Percentiles rank a stretch among this genome's conserved stretches.
These are phyloP conservation scores for Leishmania tropica DNA, from an alignment of 208 protist species.

Conservation along the genomic window DNA sequence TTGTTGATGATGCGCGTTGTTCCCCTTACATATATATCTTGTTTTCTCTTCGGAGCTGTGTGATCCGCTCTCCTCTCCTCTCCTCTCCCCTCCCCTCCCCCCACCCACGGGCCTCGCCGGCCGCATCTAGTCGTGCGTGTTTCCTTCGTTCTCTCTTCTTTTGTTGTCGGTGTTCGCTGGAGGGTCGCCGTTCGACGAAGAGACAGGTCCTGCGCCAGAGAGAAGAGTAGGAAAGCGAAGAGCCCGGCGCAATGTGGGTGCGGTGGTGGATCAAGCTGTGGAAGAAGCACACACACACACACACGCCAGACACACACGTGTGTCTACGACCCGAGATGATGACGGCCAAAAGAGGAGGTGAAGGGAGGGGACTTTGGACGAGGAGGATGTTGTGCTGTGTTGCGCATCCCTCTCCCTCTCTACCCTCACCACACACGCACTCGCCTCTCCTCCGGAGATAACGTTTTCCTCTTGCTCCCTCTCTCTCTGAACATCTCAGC, in stretches of 20 bases:
- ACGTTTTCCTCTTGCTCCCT: slow-evolving; percentile 1
- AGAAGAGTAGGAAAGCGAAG: too few species aligned
- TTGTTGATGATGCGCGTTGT: too few species aligned
- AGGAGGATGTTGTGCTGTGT: neutral
- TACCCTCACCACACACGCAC: neutral
- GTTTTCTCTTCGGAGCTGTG: too few species aligned
- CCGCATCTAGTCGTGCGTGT: too few species aligned
- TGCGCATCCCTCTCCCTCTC: neutral
- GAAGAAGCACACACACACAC: neutral
- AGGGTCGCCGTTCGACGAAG: too few species aligned
- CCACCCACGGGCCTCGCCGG: too few species aligned
- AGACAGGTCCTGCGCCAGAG: too few species aligned
- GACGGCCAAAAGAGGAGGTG: neutral
- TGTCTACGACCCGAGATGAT: neutral
- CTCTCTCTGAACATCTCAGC: neutral
- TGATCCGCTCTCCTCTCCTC: too few species aligned
- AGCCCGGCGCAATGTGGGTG: too few species aligned
- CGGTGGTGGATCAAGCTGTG: neutral
- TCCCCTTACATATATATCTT: too few species aligned
- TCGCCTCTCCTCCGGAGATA: neutral
- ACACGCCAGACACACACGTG: neutral
- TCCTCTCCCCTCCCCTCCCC: too few species aligned
- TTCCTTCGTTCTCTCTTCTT: neutral
- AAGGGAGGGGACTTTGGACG: too few species aligned
- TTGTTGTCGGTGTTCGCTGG: neutral